Base-by-base conservation (phyloP, 805 yeast genomes). In the Zygosaccharomyces kombuchaensis region DNA sequence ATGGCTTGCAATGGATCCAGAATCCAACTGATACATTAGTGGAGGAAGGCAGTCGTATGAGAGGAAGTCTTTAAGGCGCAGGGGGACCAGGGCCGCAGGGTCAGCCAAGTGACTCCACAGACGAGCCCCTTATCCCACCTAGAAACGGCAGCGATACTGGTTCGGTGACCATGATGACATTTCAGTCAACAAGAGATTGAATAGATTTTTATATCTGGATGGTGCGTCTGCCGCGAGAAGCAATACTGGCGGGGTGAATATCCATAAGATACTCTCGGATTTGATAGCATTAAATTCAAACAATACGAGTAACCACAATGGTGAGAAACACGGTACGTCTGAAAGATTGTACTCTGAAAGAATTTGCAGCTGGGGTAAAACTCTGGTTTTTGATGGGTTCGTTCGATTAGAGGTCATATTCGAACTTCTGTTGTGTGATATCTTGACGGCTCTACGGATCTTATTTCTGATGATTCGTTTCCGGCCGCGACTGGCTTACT, bases 141-240 rank as follows among this genome's bases (percentile, higher is more conserved):
- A 16, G 34, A 6, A 25, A 12, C 2, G 36, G 16, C 2, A 23
- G 40, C 23, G 9, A 9, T n/a, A 14, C 43, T 6, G 34, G 43
- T 8, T 55, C 52, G 8, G 29, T 60, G 4, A 52, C 60, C 14
- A 46, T 78, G 38, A 63, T 73, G 50, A 77, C 84, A 0, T 78
- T 78, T 51, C 63, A 68, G 48, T 75, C 73, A 9, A 63, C 61
- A 2, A 67, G 65, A 48, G 80, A 83, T 2, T 81, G 43, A 70
- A 69, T 49, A 74, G 70, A 51, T 56, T 81, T 25, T 65, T 81
- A 4, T 71, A 73, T 41, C 58, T 81, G n/a, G 85, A 81, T 50
- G 87, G 87, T 6, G 84, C 85, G 0, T 78, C 84, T 23, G 87
- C 84, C 12, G 78, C 84, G 0, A 81, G 80, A 57, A 64, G 73